phyloP scores from a whole-genome alignment of 1,284 basidiomycete genomes.

The Wallemia mellicola region DNA sequence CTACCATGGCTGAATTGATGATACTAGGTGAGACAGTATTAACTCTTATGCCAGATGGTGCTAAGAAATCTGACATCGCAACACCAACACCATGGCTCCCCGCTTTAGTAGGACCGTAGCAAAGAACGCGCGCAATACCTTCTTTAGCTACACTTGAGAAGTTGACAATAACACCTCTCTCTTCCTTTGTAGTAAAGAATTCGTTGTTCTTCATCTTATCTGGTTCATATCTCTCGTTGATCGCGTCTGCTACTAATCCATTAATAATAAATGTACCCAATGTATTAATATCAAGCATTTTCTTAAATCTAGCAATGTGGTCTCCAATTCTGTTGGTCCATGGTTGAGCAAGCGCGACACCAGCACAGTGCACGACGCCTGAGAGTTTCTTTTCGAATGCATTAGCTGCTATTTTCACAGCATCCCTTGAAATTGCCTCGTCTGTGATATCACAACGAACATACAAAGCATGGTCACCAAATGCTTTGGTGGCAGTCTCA shows the following conservation, averaged over 20 bases:
- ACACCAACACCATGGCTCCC: conserved; percentile 13
- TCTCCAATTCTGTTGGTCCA: conserved; percentile 1
- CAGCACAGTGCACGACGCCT: conserved; percentile 14
- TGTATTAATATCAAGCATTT: conserved; percentile 14
- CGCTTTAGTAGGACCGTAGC: conserved; percentile 14
- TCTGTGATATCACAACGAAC: neutral
- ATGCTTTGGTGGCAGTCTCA: neutral
- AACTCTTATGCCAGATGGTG: conserved; percentile 13
- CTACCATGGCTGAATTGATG: conserved; percentile 12
- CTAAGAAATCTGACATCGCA: conserved; percentile 13
- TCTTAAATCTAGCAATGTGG: conserved; percentile 13
- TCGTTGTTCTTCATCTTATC: neutral
- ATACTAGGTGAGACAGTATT: conserved; percentile 14
- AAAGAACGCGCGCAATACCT: conserved; percentile 11
- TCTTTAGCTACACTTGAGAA: conserved; percentile 12
- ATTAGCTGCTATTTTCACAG: neutral
- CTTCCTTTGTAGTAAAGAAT: conserved; percentile 12
- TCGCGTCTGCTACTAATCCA: conserved; percentile 14
- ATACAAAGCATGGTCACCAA: neutral
- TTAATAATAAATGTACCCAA: conserved; percentile 14
- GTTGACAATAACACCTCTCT: conserved; percentile 15
- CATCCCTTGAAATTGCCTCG: neutral
- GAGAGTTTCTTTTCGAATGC: conserved; percentile 8
- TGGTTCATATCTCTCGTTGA: conserved; percentile 12
- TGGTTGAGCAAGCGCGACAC: conserved; percentile 9